Percentiles rank a stretch among this genome's conserved stretches.
phyloP scores from a whole-genome alignment of 331 rosid genomes.

The Ulmus americana region DNA sequence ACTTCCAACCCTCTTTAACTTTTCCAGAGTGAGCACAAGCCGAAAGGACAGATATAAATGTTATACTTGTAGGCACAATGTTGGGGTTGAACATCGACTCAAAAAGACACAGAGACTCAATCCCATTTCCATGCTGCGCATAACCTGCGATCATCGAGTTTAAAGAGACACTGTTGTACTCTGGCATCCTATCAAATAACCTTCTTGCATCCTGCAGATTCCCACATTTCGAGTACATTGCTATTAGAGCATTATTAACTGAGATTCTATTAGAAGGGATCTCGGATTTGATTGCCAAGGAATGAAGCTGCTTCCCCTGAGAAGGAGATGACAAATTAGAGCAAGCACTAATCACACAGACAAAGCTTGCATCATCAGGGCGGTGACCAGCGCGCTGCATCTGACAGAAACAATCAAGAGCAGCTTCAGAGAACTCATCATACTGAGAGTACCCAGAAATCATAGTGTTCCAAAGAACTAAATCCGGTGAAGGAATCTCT shows the following conservation, averaged over 20 bases:
- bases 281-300: constrained; percentile 62
- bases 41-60: constrained; percentile 69
- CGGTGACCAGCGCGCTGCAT: constrained; percentile 58
- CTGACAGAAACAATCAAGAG: constrained; percentile 46
- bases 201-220: constrained; percentile 64
- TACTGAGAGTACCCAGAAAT: constrained; percentile 75
- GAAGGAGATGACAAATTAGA: constrained; percentile 74
- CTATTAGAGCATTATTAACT: constrained; percentile 64
- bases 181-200: constrained; percentile 64
- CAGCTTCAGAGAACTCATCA: constrained; percentile 61
- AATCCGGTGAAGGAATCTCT: constrained; percentile 63
- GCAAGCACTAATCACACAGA: constrained; percentile 67
- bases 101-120: constrained; percentile 53
- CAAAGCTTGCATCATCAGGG: constrained; percentile 80
- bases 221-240: constrained; percentile 88
- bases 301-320: constrained; percentile 69
- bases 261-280: constrained; percentile 63
- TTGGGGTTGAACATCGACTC: constrained; percentile 52
- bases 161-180: constrained; percentile 53
- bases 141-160: constrained; percentile 80
- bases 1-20: constrained; percentile 60
- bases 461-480: constrained; percentile 89
- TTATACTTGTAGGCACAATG: constrained; percentile 55
- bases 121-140: constrained; percentile 75
- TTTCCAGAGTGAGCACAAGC: constrained; percentile 81